Evolutionary conservation across 2,329 filamentous ascomycete species (phyloP), one percentile per base, ranked within the genome.

Genomic region (Hypoxylon sp.): DNA sequence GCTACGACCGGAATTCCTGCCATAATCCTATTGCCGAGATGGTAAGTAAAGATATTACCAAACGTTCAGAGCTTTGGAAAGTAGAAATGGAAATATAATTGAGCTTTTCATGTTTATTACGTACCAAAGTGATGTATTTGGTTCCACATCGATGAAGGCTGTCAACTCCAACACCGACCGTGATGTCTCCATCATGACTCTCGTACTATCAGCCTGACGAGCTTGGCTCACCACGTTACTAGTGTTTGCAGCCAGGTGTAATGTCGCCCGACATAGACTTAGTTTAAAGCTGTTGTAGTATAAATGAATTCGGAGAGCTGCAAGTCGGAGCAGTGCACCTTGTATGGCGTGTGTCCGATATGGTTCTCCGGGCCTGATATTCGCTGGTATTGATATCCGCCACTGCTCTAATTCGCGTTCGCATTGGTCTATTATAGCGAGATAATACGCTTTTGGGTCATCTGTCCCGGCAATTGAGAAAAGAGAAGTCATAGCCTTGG

Each of bases 141-240:
- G 73, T 45, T 77, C 75, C 2, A 78, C 73, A 9, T 78, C 75
- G 30, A 79, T 74, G 0, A 65, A 65, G 13, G 57, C 46, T 2
- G 77, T 75, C 45, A 77, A 48, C 60, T 78, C 77, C 9, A 79
- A 62, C 1, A 78, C 73, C 0, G 73, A 68, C 5, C 75, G 68
- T 2, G 75, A 71, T 11, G 71, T 68, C 5, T 69, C 55, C 48
- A 76, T 66, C 28, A 75, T 70, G 3, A 55, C 43, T 21, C 65
- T 73, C 45, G 73, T 72, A 17, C 51, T 66, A 14, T 69, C 62
- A 3, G 64, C 49, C 38, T 72, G 71, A 10, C 63, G 59, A 2
- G 56, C 41, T 3, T 58, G 14, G 34, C 62, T 36, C 34, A 65
- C n/a, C 9, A 50, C n/a, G 49, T 70, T 7, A 34, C 59, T 48